phyloP scores from a whole-genome alignment of 345 rosid species.

The Nephelium lappaceum region DNA sequence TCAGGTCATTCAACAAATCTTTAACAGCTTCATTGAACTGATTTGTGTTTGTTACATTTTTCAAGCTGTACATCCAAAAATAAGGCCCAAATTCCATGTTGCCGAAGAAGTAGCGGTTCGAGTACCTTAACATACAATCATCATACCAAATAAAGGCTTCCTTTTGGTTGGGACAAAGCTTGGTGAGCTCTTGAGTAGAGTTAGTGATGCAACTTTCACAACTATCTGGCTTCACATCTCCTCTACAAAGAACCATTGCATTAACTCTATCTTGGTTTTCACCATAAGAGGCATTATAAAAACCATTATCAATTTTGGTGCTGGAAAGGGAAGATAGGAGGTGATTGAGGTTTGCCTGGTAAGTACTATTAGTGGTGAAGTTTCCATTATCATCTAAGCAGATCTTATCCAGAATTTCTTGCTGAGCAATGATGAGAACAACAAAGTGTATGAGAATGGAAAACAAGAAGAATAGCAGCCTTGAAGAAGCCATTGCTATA shows the following conservation, averaged over 20 bases:
- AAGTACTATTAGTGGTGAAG: slow-evolving; percentile 34
- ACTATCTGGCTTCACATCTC: slow-evolving; percentile 36
- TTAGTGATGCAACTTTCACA: slow-evolving; percentile 38
- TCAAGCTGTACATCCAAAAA: background rate
- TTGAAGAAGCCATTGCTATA: background rate
- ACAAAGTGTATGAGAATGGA: background rate
- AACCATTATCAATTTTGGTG: slow-evolving; percentile 23
- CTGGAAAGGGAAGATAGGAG: slow-evolving; percentile 33
- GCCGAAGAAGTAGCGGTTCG: slow-evolving; percentile 28
- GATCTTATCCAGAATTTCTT: background rate
- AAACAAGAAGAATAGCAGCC: background rate
- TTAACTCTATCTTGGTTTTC: slow-evolving; percentile 30
- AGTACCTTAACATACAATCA: slow-evolving; percentile 44
- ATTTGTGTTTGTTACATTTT: background rate
- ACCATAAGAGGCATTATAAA: slow-evolving; percentile 31
- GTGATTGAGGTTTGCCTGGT: slow-evolving; percentile 34
- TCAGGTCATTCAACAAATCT: slow-evolving; percentile 19
- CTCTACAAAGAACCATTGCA: slow-evolving; percentile 43
- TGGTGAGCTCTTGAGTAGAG: slow-evolving; percentile 25
- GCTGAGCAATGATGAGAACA: slow-evolving; percentile 4
- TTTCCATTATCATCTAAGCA: slow-evolving; percentile 39
- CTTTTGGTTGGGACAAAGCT: slow-evolving; percentile 25
- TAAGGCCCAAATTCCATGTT: slow-evolving; percentile 20
- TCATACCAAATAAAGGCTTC: slow-evolving; percentile 41
- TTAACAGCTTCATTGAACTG: slow-evolving; percentile 11